Percentiles rank a stretch among this genome's conserved stretches.
These are phyloP conservation scores for Trypanosoma scelopori DNA, from an alignment of 208 protist genomes.

Conservation along the genomic window DNA sequence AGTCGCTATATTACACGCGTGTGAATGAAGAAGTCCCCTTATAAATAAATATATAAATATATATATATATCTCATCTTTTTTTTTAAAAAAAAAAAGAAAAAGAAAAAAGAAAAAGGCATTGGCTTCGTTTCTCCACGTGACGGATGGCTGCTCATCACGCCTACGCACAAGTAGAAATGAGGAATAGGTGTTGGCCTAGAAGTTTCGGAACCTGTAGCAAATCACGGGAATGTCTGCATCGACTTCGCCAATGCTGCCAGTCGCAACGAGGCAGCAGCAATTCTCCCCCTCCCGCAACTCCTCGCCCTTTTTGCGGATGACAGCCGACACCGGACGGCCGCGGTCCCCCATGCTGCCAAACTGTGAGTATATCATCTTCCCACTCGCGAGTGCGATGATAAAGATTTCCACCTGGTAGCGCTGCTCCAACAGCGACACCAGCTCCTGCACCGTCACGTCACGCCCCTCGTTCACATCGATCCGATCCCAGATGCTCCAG, in stretches of 20 bases:
- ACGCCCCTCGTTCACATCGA: conserved; percentile 93
- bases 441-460: conserved; percentile 95
- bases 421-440: conserved; percentile 78
- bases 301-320: conserved; percentile 59
- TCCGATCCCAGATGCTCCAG: conserved; percentile 97
- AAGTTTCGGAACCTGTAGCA: conserved; percentile 71
- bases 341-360: conserved; percentile 79
- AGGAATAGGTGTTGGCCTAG: conserved; percentile 1
- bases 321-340: conserved; percentile 58
- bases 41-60: conserved; percentile 6
- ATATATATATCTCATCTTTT: background rate
- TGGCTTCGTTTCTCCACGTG: background rate
- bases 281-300: conserved; percentile 52
- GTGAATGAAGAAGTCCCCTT: background rate
- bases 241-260: conserved; percentile 73
- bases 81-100: too few relatives aligned
- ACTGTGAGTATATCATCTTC: conserved; percentile 84
- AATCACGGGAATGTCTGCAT: conserved; percentile 83
- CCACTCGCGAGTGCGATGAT: conserved; percentile 90
- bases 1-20: background rate
- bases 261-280: conserved; percentile 74
- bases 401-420: conserved; percentile 91
- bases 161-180: background rate
- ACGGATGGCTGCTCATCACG: background rate
- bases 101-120: too few relatives aligned